Base-by-base conservation (phyloP, 2,329 filamentous ascomycete genomes). In the Zasmidium angulare region DNA sequence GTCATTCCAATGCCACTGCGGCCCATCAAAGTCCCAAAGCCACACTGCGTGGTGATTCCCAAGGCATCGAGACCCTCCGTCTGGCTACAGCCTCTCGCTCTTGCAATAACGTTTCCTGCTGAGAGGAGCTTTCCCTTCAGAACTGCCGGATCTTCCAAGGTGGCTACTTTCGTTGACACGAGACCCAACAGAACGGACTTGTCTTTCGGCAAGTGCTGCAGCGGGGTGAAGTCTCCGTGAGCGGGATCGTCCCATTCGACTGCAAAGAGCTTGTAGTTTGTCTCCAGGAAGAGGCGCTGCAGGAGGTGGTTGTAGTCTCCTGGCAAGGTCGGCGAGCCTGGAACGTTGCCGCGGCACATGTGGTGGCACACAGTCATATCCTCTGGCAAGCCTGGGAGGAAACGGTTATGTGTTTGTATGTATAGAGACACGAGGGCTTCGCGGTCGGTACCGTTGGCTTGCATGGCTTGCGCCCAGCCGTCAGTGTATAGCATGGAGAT, bases 311-410 rank as follows among this genome's bases (percentile, higher is more conserved):
- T 77, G 66, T 80, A 79, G 26, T 75, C 76, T 31, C 77, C 77
- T 58, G 78, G 76, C 10, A 73, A 74, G 65, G 79, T 78, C 56
- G 79, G 76, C 29, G 74, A 71, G 60, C 73, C 76, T 17, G 78
- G 71, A 56, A 78, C 79, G 66, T 79, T 80, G 19, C 78, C 77
- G 54, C 78, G 71, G 81, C 89, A 92, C 56, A 92, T 79, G 70
- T 92, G 89, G 14, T 92, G 86, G 53, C 89, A 89, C 1, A 89
- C 82, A 74, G 91, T 88, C 80, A 92, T 83, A 71, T 91, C 88
- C 1, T 79, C 72, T 0, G 89, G 88, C 0, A 84, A 77, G 67
- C 82, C 55, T 59, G 68, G 69, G 68, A 81, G 84, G 74, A 89
- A 86, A 73, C 91, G 91, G 80, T 92, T 88, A 75, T 92, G 92